These are phyloP conservation scores for Podochytrium sp. DNA, from an alignment of 192 early-diverging fungal species.

Conservation along the genomic window DNA sequence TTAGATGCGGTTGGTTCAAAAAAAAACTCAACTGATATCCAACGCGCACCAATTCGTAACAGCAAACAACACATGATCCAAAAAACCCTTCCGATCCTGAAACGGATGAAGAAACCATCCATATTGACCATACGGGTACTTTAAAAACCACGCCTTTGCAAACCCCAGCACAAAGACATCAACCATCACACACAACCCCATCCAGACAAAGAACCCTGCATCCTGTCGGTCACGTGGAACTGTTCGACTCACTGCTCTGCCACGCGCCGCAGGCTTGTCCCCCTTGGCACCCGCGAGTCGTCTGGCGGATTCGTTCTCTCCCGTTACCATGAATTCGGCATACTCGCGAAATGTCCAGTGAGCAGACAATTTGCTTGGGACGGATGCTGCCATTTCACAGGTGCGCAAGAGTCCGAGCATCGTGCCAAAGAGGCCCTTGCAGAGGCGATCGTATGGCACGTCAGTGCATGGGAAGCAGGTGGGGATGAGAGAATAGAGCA, in stretches of 20 bases:
- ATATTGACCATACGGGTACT: not conserved
- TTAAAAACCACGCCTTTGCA: not conserved
- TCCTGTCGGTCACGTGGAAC: not conserved
- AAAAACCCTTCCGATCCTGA: not conserved
- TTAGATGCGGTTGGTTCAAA: not conserved
- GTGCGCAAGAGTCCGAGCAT: not conserved
- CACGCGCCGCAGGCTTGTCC: not conserved
- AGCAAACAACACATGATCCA: not conserved
- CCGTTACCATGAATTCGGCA: not conserved
- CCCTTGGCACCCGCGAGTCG: not conserved
- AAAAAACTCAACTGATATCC: not conserved
- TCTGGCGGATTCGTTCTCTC: not conserved
- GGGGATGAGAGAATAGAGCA: not conserved
- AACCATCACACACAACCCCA: not conserved
- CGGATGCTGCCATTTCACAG: not conserved
- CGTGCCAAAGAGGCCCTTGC: not conserved
- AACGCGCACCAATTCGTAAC: not conserved
- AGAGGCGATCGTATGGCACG: not conserved
- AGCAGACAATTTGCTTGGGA: too few species aligned
- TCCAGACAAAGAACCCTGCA: not conserved
- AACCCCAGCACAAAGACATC: not conserved
- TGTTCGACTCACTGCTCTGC: not conserved
- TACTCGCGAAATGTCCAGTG: not conserved
- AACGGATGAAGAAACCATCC: not conserved
- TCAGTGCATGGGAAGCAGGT: not conserved